A percentile compares a stretch with the other conserved stretches of the same genome.
Evolutionary conservation across 345 rosid species (phyloP).

Genomic region (Punica granatum): DNA sequence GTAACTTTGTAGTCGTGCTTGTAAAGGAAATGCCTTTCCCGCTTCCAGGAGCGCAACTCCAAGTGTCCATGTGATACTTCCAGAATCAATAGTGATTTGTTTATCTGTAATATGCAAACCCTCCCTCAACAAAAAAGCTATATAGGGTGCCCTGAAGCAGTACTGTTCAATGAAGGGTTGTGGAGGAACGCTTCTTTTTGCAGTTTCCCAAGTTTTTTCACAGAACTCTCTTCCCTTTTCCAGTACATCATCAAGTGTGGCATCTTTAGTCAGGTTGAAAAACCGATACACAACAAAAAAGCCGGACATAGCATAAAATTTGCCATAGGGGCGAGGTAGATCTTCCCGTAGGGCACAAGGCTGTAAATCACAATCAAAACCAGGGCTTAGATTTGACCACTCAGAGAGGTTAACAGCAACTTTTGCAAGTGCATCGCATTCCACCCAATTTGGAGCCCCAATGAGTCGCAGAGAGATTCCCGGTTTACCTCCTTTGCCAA

Average conservation of each 20-base stretch:
- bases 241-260: slow-evolving; percentile 85
- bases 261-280: slow-evolving; percentile 71
- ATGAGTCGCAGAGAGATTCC: slow-evolving; percentile 57
- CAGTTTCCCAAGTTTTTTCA: slow-evolving; percentile 69
- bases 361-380: slow-evolving; percentile 76
- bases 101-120: slow-evolving; percentile 83
- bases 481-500: slow-evolving; percentile 46
- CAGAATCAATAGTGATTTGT: slow-evolving; percentile 77
- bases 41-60: slow-evolving; percentile 91
- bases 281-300: slow-evolving; percentile 89
- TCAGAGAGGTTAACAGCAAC: slow-evolving; percentile 78
- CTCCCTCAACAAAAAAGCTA: slow-evolving; percentile 71
- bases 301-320: slow-evolving; percentile 88
- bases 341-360: slow-evolving; percentile 79
- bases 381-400: slow-evolving; percentile 62
- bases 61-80: slow-evolving; percentile 95
- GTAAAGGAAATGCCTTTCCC: slow-evolving; percentile 64
- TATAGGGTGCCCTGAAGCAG: slow-evolving; percentile 96
- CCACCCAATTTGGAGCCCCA: slow-evolving; percentile 87
- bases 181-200: slow-evolving; percentile 75
- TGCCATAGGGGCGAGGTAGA: slow-evolving; percentile 82
- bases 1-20: slow-evolving; percentile 50
- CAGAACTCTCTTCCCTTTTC: slow-evolving; percentile 86
- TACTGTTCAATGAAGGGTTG: slow-evolving; percentile 98
- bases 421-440: slow-evolving; percentile 75